phyloP scores from a whole-genome alignment of 352 stramenopile species.

The Phytophthora cajani region DNA sequence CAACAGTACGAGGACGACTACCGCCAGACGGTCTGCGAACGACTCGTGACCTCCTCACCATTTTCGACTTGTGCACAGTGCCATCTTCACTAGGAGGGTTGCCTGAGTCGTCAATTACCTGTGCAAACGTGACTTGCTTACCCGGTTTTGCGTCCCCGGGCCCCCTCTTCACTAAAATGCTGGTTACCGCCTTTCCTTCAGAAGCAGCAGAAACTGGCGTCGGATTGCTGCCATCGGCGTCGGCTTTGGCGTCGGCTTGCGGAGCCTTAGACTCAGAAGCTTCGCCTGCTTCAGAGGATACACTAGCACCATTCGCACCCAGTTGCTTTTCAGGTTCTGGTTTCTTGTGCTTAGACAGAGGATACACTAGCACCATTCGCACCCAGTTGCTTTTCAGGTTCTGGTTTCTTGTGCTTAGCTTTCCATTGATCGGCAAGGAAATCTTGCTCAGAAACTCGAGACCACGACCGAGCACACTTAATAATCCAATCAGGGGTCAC shows the following conservation, averaged over 20 bases:
- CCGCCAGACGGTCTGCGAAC: slow-evolving; percentile 31
- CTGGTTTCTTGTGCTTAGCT: slow-evolving; percentile 44
- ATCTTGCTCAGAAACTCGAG: slow-evolving; percentile 59
- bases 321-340: slow-evolving; percentile 23
- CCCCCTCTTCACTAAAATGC: slow-evolving; percentile 28
- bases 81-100: slow-evolving; percentile 33
- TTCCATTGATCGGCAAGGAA: slow-evolving; percentile 78
- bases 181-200: slow-evolving; percentile 26
- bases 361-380: slow-evolving; percentile 11
- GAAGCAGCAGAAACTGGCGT: slow-evolving; percentile 9
- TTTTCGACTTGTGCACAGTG: slow-evolving; percentile 31
- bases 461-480: slow-evolving; percentile 79
- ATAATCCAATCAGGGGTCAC: slow-evolving; percentile 86
- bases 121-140: slow-evolving; percentile 75
- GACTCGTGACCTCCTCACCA: slow-evolving; percentile 44
- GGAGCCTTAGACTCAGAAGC: neutral
- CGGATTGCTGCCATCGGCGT: slow-evolving; percentile 14
- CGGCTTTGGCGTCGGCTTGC: slow-evolving; percentile 6
- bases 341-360: slow-evolving; percentile 49
- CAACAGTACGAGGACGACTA: slow-evolving; percentile 25
- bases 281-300: slow-evolving; percentile 4
- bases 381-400: slow-evolving; percentile 18
- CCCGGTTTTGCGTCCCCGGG: slow-evolving; percentile 25
- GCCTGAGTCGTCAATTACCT: slow-evolving; percentile 38
- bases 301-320: slow-evolving; percentile 10